Conservation (phyloP, 495 filamentous ascomycete species). For the Daldinia bambusicola region DNA sequence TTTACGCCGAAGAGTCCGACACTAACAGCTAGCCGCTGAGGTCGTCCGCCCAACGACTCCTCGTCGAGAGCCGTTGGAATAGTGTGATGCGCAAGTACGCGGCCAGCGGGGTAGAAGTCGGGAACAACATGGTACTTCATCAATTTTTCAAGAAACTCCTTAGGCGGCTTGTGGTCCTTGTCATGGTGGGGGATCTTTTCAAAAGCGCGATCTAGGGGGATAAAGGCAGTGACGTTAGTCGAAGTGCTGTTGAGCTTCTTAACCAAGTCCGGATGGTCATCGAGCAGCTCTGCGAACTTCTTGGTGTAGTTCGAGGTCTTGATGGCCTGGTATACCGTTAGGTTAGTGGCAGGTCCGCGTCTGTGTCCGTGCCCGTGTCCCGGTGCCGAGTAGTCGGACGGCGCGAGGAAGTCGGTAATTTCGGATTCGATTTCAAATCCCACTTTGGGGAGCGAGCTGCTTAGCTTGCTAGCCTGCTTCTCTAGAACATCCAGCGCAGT, state of each 20-base stretch:
- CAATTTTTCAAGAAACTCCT: conserved; percentile 71
- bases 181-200: conserved; percentile 69
- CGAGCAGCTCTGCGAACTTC: conserved; percentile 76
- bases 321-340: conserved; percentile 82
- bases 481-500: conserved; percentile 51
- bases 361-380: conserved; percentile 18
- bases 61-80: conserved; percentile 72
- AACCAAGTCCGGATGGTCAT: conserved; percentile 75
- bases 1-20: conserved; percentile 65
- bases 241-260: conserved; percentile 73
- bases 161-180: conserved; percentile 60
- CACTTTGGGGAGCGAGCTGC: conserved; percentile 23
- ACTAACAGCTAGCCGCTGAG: conserved; percentile 75
- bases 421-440: conserved; percentile 19
- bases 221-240: conserved; percentile 81
- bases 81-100: conserved; percentile 70
- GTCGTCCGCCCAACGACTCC: conserved; percentile 63
- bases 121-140: conserved; percentile 77
- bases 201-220: conserved; percentile 79
- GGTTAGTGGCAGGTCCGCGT: conserved; percentile 57
- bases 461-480: conserved; percentile 40
- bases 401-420: conserved; percentile 34
- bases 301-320: conserved; percentile 75
- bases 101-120: conserved; percentile 67
- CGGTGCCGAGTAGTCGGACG: conserved; percentile 38